A percentile compares a stretch with the other conserved stretches of the same genome.
Evolutionary conservation across 2,329 filamentous ascomycete genomes (phyloP).

Genomic region (Neurospora sp.): DNA sequence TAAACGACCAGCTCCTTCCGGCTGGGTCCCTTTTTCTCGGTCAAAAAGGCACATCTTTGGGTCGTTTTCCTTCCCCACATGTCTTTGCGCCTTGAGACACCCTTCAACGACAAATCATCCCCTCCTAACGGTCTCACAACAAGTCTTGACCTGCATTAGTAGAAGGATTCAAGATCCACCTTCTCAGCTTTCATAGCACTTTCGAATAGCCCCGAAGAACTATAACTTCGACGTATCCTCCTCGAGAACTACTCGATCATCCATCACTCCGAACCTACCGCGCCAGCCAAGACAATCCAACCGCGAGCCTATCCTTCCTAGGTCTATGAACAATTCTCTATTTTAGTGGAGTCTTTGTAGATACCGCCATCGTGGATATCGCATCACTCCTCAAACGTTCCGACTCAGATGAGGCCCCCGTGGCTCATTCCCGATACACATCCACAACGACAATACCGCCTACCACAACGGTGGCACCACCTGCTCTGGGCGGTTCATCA

Average conservation of each 20-base stretch:
- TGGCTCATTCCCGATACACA: slow-evolving; percentile 31
- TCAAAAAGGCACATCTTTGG: not conserved
- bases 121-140: not conserved
- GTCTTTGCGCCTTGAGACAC: not conserved
- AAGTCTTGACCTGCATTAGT: not conserved
- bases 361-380: slow-evolving; percentile 85
- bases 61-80: not conserved
- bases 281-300: not conserved
- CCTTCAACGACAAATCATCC: not conserved
- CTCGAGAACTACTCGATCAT: not conserved
- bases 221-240: not conserved
- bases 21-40: not conserved
- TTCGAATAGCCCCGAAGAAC: not conserved
- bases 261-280: not conserved
- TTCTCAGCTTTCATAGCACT: not conserved
- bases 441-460: slow-evolving; percentile 28
- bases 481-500: slow-evolving; percentile 19
- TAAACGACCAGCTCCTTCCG: not conserved
- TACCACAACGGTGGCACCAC: slow-evolving; percentile 27
- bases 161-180: not conserved
- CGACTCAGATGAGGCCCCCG: slow-evolving; percentile 62
- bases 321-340: slow-evolving; percentile 20
- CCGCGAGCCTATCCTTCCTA: slow-evolving; percentile 17
- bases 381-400: slow-evolving; percentile 71
- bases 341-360: slow-evolving; percentile 14